Percentiles rank a stretch among this genome's conserved stretches.
These are phyloP conservation scores for Tillandsia fasciculata DNA, from an alignment of 176 grass and related monocot species.

Conservation along the genomic window DNA sequence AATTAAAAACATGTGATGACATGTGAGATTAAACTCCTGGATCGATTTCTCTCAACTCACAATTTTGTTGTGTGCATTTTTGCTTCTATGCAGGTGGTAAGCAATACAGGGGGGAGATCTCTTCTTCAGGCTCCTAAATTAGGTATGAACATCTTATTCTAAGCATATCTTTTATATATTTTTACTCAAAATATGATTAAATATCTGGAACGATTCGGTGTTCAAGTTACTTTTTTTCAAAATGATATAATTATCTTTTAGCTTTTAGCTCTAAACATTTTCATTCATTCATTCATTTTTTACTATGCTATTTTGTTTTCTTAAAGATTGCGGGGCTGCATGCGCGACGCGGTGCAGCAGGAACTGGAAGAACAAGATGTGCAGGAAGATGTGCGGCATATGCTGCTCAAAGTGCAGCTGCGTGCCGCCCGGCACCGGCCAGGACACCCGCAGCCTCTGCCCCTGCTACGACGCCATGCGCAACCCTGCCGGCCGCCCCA, in stretches of 20 bases:
- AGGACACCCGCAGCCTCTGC: conserved; percentile 42
- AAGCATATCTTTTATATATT: too few relatives aligned
- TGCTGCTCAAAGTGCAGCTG: conserved; percentile 72
- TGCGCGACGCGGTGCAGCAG: conserved; percentile 47
- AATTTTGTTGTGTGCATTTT: background rate
- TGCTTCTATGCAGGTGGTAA: background rate
- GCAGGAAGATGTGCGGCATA: conserved; percentile 57
- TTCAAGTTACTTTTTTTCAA: too few relatives aligned
- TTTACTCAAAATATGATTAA: too few relatives aligned
- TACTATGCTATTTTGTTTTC: too few relatives aligned
- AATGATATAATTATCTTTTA: too few relatives aligned
- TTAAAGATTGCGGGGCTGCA: conserved; percentile 36
- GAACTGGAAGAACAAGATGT: conserved; percentile 82
- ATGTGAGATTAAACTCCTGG: too few relatives aligned
- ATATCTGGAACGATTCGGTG: too few relatives aligned
- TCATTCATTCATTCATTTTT: too few relatives aligned
- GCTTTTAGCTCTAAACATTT: too few relatives aligned
- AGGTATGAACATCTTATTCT: conserved; percentile 4
- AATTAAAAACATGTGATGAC: too few relatives aligned
- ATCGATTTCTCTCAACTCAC: too few relatives aligned
- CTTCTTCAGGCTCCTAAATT: conserved; percentile 38
- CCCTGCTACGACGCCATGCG: conserved; percentile 42
- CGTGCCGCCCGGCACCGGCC: conserved; percentile 65
- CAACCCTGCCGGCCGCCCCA: conserved; percentile 15
- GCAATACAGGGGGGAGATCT: conserved; percentile 19